These are phyloP conservation scores for Celoporthe dispersa DNA, from an alignment of 2,329 filamentous ascomycete genomes.

Conservation along the genomic window DNA sequence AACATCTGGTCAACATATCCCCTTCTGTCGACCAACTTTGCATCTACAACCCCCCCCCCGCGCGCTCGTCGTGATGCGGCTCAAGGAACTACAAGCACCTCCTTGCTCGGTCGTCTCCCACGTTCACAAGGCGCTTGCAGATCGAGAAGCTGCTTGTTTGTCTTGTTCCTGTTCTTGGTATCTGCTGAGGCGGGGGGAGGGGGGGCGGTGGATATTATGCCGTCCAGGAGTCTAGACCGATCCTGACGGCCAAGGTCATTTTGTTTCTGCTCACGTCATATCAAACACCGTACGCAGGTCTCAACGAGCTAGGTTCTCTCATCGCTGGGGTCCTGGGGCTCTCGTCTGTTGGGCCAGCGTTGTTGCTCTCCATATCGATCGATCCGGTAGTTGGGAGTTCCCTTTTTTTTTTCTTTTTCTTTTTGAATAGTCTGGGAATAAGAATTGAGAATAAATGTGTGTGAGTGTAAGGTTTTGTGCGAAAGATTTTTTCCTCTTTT, in stretches of 20 bases:
- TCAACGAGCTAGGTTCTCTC: neutral
- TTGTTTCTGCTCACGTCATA: neutral
- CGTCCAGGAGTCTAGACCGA: neutral
- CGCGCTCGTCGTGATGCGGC: no score
- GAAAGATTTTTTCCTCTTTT: neutral
- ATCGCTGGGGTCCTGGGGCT: neutral
- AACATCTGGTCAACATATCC: neutral
- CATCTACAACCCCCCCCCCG: neutral
- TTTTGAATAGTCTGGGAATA: neutral
- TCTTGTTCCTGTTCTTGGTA: no score
- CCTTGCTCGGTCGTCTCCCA: neutral
- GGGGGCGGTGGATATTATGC: no score
- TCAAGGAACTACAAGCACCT: no score
- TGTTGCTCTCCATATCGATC: neutral
- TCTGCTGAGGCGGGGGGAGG: no score
- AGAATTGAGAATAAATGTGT: neutral
- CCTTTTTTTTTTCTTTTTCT: no score
- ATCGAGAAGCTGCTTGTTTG: no score
- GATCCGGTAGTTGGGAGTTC: neutral
- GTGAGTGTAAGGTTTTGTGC: neutral
- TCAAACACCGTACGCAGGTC: neutral
- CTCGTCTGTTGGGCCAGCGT: neutral
- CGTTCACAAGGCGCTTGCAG: neutral
- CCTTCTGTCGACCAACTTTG: neutral
- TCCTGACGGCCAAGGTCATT: neutral